A percentile compares a stretch with the other conserved stretches of the same genome.
Evolutionary conservation across 805 yeast genomes (phyloP).

Genomic region (Teunomyces aglyptinius): DNA sequence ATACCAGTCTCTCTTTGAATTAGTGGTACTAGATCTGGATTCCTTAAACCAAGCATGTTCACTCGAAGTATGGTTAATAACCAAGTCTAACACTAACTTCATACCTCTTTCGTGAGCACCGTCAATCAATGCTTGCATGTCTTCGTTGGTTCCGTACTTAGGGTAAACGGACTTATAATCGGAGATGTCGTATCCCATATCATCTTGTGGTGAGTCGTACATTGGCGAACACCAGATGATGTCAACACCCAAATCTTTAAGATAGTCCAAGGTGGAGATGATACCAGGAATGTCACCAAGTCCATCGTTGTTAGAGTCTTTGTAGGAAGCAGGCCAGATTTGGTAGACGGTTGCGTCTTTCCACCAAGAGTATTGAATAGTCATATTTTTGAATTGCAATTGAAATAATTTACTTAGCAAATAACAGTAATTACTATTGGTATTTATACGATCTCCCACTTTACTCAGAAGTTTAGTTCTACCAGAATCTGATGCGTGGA

Average conservation of each 20-base stretch:
- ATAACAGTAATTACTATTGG: background rate
- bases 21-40: conserved; percentile 47
- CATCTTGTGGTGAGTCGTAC: conserved; percentile 58
- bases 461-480: too few relatives aligned
- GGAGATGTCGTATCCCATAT: conserved; percentile 62
- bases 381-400: conserved; percentile 10
- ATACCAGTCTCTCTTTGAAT: conserved; percentile 62
- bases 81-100: conserved; percentile 54
- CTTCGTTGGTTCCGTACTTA: conserved; percentile 53
- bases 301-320: conserved; percentile 60
- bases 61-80: conserved; percentile 56
- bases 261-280: conserved; percentile 49
- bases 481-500: background rate
- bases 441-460: background rate
- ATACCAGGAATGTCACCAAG: conserved; percentile 58
- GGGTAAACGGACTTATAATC: conserved; percentile 53
- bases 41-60: conserved; percentile 61
- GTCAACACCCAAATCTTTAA: conserved; percentile 49
- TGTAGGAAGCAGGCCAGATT: conserved; percentile 60
- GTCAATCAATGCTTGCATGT: conserved; percentile 47
- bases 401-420: background rate
- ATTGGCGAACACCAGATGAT: conserved; percentile 59
- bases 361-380: conserved; percentile 45
- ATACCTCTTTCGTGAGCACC: conserved; percentile 50
- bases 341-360: conserved; percentile 56